phyloP scores from a whole-genome alignment of 805 yeast species.

The Saccharomycopsis fibuligera region DNA sequence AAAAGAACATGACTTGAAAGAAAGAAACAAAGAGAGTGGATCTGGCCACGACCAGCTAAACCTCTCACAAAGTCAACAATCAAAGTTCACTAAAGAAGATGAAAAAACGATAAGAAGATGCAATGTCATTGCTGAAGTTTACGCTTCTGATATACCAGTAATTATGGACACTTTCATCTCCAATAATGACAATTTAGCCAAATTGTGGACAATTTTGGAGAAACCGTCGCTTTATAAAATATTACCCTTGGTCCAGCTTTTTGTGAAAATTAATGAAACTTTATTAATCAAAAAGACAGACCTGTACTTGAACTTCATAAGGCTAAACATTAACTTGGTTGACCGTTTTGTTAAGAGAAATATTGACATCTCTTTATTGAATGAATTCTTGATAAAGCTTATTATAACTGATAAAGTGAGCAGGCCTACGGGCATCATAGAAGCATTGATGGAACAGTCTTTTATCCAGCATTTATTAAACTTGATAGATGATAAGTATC shows the following conservation, averaged over 20 bases:
- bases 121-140: constrained; percentile 18
- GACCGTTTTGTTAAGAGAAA: constrained; percentile 77
- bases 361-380: constrained; percentile 87
- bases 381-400: constrained; percentile 78
- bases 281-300: constrained; percentile 22
- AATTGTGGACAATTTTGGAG: constrained; percentile 16
- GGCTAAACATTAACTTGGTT: constrained; percentile 44
- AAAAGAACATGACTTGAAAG: neutral
- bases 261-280: constrained; percentile 19
- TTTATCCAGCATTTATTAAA: constrained; percentile 68
- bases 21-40: neutral
- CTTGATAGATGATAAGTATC: constrained; percentile 59
- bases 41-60: neutral
- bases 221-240: constrained; percentile 10
- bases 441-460: constrained; percentile 62
- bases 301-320: constrained; percentile 31
- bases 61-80: neutral
- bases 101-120: constrained; percentile 11
- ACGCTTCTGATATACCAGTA: constrained; percentile 6
- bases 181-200: constrained; percentile 6
- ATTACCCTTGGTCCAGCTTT: constrained; percentile 15
- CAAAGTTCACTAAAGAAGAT: constrained; percentile 2
- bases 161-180: constrained; percentile 14
- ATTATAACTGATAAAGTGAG: constrained; percentile 92
- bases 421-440: constrained; percentile 80